A percentile compares a stretch with the other conserved stretches of the same genome.
Conservation (phyloP, 192 early-diverging fungal species). For the Diversispora eburnea region DNA sequence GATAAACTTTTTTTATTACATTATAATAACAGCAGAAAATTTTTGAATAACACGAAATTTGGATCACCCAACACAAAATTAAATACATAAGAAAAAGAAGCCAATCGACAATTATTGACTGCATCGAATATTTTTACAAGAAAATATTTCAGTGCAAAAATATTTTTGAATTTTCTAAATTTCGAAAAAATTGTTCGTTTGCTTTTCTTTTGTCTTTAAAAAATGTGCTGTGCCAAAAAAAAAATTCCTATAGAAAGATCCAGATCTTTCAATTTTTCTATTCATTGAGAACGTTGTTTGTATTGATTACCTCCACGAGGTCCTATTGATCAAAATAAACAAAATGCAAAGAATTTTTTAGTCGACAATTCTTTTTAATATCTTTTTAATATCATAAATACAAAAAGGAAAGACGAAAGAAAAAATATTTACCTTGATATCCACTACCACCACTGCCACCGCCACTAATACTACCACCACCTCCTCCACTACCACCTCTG, state of each 20-base stretch:
- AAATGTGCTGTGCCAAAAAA: not conserved
- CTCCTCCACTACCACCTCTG: not conserved
- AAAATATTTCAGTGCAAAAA: no score
- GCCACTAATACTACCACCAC: not conserved
- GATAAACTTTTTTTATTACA: not conserved
- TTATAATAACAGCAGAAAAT: not conserved
- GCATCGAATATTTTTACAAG: not conserved
- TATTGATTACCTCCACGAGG: not conserved
- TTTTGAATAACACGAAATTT: not conserved
- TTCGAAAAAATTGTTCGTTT: conserved; percentile 19
- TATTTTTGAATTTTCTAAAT: no score
- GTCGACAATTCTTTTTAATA: not conserved
- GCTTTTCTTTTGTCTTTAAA: conserved; percentile 7
- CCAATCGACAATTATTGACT: conserved; percentile 20
- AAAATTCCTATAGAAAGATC: not conserved
- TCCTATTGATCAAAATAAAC: not conserved
- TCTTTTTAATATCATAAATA: not conserved
- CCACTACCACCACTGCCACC: not conserved
- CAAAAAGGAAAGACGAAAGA: no score
- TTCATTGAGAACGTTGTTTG: not conserved
- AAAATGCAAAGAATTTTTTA: not conserved
- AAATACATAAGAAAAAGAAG: not conserved
- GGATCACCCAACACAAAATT: not conserved
- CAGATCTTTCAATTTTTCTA: not conserved
- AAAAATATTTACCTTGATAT: conserved; percentile 11